Evolutionary conservation across 352 stramenopile genomes (phyloP), one percentile per base, ranked within the genome.

Genomic region (Globisporangium alternatum): DNA sequence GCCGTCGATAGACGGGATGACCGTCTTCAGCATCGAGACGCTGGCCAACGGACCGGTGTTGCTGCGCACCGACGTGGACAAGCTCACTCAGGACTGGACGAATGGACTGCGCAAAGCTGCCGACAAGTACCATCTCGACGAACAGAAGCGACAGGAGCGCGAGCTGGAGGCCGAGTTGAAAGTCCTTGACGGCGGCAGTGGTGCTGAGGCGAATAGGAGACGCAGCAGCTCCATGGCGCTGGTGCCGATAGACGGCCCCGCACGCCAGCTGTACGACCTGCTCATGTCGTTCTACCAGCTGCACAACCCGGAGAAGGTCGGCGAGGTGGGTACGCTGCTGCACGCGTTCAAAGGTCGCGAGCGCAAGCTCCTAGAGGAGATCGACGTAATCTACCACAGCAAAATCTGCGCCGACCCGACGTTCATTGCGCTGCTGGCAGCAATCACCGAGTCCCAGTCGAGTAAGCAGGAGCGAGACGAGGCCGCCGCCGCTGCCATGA

Each of bases 211-310:
- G 6, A 4, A 41, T 7, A 17, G 25, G 19, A 19, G 49, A 9
- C 64, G 33, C 17, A 52, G 37, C 5, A 66, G 64, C 30, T 57
- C 58, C 1, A 41, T 49, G 19, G 8, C 17, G 15, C 17, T 44
- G 8, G 28, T 56, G 37, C 28, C 51, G 0, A 15, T 39, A 9
- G 43, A 53, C 8, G 54, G 52, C 1, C 59, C 65, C 0, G 9
- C 31, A 10, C 39, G 41, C 3, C 37, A 77, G 8, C 64, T 91
- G 33, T 77, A 80, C 31, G 62, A 63, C 10, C 65, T 75, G 0
- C 67, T 98, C 25, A 49, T 88, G 0, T 71, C 59, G 19, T 98
- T 98, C 53, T 98, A 98, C 65, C 76, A 92, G 61, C 87, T 88
- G 28, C 86, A 98, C 61, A 90, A 96, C 62, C 86, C 90, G 2